A percentile compares a stretch with the other conserved stretches of the same genome.
phyloP scores from a whole-genome alignment of 768 basidiomycete genomes.

The Lanmaoa pseudosensibilis region DNA sequence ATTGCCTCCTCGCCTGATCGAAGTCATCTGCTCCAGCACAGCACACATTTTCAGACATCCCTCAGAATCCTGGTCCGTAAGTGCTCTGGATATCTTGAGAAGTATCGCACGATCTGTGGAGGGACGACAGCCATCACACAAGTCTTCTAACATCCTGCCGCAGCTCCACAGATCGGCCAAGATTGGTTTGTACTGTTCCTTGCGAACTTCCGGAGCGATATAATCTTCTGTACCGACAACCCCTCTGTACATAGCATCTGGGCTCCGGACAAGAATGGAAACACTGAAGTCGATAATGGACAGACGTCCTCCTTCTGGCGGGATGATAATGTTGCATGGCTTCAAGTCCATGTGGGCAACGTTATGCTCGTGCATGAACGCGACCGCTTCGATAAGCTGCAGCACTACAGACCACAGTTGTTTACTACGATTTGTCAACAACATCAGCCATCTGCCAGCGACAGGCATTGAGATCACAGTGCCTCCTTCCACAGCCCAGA shows the following conservation, averaged over 20 bases:
- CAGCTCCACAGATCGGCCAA: constrained; percentile 1
- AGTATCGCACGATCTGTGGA: too few species aligned
- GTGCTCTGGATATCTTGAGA: too few species aligned
- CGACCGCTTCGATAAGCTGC: constrained; percentile 4
- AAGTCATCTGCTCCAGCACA: too few species aligned
- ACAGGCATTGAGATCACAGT: background rate
- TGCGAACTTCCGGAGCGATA: too few species aligned
- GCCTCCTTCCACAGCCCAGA: background rate
- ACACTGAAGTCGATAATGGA: constrained; percentile 2
- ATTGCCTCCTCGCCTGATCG: too few species aligned
- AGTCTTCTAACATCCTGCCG: background rate
- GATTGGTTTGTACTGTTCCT: background rate
- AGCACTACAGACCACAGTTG: background rate
- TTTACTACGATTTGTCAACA: background rate
- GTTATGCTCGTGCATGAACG: constrained; percentile 14
- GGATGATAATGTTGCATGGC: background rate
- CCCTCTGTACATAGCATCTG: background rate
- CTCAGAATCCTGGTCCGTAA: too few species aligned
- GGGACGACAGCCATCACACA: background rate
- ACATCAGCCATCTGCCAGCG: too few species aligned
- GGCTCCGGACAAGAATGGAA: background rate
- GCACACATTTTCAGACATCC: too few species aligned
- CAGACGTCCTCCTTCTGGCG: background rate
- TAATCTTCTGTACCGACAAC: background rate
- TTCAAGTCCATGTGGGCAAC: constrained; percentile 21